Percentiles rank a stretch among this genome's conserved stretches.
Conservation (phyloP, 495 filamentous ascomycete genomes). For the Penicillium robsamsonii region DNA sequence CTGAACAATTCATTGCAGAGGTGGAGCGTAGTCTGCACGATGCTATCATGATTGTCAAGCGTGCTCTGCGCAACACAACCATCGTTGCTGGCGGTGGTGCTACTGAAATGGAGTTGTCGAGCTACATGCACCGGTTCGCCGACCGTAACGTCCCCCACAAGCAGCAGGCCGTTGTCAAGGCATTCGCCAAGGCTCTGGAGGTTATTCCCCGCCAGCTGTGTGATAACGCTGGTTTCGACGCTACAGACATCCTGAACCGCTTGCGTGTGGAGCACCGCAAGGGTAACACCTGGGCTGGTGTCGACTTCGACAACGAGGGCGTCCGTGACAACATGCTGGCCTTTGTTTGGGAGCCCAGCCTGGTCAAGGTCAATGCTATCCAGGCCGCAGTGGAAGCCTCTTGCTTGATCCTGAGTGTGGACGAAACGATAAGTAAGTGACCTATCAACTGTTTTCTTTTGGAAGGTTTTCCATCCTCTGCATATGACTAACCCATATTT, state of each 20-base stretch:
- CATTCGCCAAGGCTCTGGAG: constrained; percentile 95
- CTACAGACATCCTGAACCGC: constrained; percentile 93
- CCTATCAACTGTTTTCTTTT: constrained; percentile 8
- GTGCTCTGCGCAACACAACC: constrained; percentile 85
- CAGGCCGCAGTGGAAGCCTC: constrained; percentile 93
- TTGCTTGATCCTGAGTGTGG: constrained; percentile 92
- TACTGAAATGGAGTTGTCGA: constrained; percentile 93
- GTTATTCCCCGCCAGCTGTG: constrained; percentile 95
- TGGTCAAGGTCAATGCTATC: constrained; percentile 97
- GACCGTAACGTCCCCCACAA: constrained; percentile 90
- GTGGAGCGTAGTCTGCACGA: constrained; percentile 96
- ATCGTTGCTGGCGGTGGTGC: constrained; percentile 97
- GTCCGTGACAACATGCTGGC: constrained; percentile 87
- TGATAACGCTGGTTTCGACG: constrained; percentile 97
- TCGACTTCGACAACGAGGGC: constrained; percentile 91
- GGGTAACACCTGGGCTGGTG: constrained; percentile 88
- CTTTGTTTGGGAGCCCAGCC: constrained; percentile 95
- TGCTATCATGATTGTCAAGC: constrained; percentile 99
- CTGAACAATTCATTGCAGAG: constrained; percentile 98
- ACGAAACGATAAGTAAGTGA: constrained; percentile 85
- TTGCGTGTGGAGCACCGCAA: constrained; percentile 92
- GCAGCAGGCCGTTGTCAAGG: constrained; percentile 96
- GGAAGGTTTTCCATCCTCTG: background rate
- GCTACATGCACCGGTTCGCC: constrained; percentile 86
- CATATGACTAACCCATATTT: constrained; percentile 20